Conservation (phyloP, 805 yeast genomes). For the Metschnikowia lochheadii region DNA sequence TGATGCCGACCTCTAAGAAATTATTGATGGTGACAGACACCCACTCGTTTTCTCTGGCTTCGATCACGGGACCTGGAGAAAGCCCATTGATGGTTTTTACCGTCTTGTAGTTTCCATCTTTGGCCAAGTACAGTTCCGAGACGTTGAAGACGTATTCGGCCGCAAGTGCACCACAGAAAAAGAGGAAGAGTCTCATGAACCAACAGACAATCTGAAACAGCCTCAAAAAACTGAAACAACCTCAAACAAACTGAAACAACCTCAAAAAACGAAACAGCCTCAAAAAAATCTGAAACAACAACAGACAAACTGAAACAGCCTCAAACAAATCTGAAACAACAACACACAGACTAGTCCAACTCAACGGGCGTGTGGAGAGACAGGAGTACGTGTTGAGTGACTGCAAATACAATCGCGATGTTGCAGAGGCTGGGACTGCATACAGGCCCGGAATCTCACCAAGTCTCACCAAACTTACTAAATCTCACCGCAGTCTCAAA, state of each 20-base stretch:
- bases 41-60: slow-evolving; percentile 32
- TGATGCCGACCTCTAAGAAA: slow-evolving; percentile 31
- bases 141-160: slow-evolving; percentile 10
- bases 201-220: too few species aligned
- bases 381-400: not conserved
- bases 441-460: too few species aligned
- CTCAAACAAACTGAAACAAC: too few species aligned
- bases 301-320: too few species aligned
- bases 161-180: slow-evolving; percentile 18
- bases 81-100: slow-evolving; percentile 39
- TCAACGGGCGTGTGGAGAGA: too few species aligned
- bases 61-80: slow-evolving; percentile 49
- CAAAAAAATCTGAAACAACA: too few species aligned
- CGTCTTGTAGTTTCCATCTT: slow-evolving; percentile 33
- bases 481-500: too few species aligned
- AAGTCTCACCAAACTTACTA: too few species aligned
- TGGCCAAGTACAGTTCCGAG: slow-evolving; percentile 12
- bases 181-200: not conserved
- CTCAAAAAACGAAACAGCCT: too few species aligned
- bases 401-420: slow-evolving; percentile 4
- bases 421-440: not conserved
- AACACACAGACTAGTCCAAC: too few species aligned
- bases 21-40: slow-evolving; percentile 36
- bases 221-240: too few species aligned
- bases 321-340: too few species aligned